Evolutionary conservation across 2,329 filamentous ascomycete genomes (phyloP).

Genomic region (Beauveria sp.): DNA sequence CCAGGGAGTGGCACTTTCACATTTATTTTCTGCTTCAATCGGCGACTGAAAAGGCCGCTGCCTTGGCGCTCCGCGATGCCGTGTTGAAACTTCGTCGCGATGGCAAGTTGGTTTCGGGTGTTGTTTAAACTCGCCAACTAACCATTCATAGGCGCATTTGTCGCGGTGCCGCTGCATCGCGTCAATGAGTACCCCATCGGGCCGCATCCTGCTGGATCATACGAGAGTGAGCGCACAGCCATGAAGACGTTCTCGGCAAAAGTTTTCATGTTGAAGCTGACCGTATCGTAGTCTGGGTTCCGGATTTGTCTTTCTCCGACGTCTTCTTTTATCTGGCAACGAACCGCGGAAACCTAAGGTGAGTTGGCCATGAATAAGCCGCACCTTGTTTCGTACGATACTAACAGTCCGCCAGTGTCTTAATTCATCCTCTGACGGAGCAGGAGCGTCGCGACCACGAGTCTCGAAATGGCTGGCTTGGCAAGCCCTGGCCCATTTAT

Average conservation of each 20-base stretch:
- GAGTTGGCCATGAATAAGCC: not conserved
- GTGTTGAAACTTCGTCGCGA: conserved; percentile 25
- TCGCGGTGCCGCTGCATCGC: conserved; percentile 24
- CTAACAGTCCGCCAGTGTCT: conserved; percentile 16
- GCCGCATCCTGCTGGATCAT: conserved; percentile 26
- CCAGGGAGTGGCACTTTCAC: conserved; percentile 27
- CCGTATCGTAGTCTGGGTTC: conserved; percentile 22
- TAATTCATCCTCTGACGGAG: conserved; percentile 25
- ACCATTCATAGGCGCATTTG: conserved; percentile 21
- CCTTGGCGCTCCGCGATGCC: conserved; percentile 25
- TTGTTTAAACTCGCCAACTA: not conserved
- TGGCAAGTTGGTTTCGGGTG: conserved; percentile 13
- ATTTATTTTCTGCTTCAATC: conserved; percentile 27
- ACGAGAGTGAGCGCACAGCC: conserved; percentile 20
- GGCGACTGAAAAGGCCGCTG: conserved; percentile 22
- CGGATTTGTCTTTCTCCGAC: conserved; percentile 26
- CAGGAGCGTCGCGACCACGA: conserved; percentile 25
- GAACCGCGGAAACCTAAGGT: conserved; percentile 24
- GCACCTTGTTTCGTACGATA: not conserved
- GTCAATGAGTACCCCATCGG: conserved; percentile 27
- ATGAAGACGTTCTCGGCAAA: not conserved
- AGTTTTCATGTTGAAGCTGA: not conserved
- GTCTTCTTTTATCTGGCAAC: conserved; percentile 27
- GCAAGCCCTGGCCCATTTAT: conserved; percentile 26
- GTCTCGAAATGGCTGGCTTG: conserved; percentile 25